These are phyloP conservation scores for Lactuca saligna DNA, from an alignment of 129 eudicot genomes.

Conservation along the genomic window DNA sequence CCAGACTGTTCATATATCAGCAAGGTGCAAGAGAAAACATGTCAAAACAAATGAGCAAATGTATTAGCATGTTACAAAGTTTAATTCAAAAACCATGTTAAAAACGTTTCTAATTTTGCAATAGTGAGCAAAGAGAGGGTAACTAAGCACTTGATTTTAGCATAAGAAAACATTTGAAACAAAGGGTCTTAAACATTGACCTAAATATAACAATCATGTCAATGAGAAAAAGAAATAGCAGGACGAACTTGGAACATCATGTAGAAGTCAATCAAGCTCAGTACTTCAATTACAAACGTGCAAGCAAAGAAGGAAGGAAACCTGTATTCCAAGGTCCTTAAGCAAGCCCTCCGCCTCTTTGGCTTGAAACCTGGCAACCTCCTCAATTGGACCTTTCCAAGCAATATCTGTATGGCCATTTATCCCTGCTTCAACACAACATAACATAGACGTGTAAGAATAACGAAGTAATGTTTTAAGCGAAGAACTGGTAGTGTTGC, in stretches of 20 bases:
- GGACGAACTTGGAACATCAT: neutral
- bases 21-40: neutral
- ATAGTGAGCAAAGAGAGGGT: slow-evolving; percentile 1
- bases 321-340: slow-evolving; percentile 66
- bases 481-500: neutral
- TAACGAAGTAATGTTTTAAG: neutral
- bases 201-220: slow-evolving; percentile 1
- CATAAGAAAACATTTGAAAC: slow-evolving; percentile 10
- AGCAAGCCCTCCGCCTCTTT: slow-evolving; percentile 75
- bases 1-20: neutral
- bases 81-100: slow-evolving; percentile 19
- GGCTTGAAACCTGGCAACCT: slow-evolving; percentile 75
- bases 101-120: neutral
- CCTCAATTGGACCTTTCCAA: slow-evolving; percentile 73
- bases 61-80: slow-evolving; percentile 7
- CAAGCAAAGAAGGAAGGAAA: slow-evolving; percentile 9
- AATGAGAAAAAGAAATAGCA: neutral
- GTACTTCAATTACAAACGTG: slow-evolving; percentile 5
- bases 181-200: neutral
- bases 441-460: slow-evolving; percentile 14
- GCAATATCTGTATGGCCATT: slow-evolving; percentile 50
- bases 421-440: slow-evolving; percentile 38
- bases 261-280: slow-evolving; percentile 1
- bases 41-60: neutral
- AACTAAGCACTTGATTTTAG: neutral